Base-by-base conservation (phyloP, 306 rosid genomes). In the Elaeagnus macrophylla region DNA sequence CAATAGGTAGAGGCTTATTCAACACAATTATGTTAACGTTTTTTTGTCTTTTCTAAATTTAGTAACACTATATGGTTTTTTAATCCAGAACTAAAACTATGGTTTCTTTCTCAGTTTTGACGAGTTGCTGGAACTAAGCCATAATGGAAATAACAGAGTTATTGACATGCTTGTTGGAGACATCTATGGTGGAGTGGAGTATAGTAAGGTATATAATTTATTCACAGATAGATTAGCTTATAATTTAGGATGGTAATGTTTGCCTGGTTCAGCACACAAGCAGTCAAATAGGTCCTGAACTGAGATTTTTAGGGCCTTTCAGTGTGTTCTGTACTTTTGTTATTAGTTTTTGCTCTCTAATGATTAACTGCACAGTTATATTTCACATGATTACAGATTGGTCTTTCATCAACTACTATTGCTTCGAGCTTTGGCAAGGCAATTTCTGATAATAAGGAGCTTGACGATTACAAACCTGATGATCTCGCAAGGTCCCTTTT, bases 341-440 rank as follows among this genome's bases (percentile, higher is more conserved):
- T 40, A 40, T 40, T 40, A 1, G 44, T 40, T 40, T 40, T 12
- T 40, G 11, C 8, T 40, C 11, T 40, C 11, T 7, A 7, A 6
- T 68, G 65, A 11, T 57, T 73, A n/a, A 42, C 70, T 66, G 64
- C 39, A 36, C 16, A 47, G 18, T 18, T 49, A 67, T 25, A 38
- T 46, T 58, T 72, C 57, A 12, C 20, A 72, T 54, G 63, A 45
- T 73, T 65, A 49, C 88, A 91, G 97, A 55, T 84, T 37, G 96
- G 96, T 46, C 96, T 87, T 68, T 48, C 84, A 51, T 80, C 97
- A 52, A 87, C 95, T 51, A 54, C 96, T 56, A 91, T 87, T 71
- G 97, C 97, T 64, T 91, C 96, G 68, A 91, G 97, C 77, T 91
- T 91, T 67, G 96, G 97, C 69, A 91, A 75, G 83, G 84, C 89